Base-by-base conservation (phyloP, 2,329 filamentous ascomycete species). In the Ceratocystis harringtonii region DNA sequence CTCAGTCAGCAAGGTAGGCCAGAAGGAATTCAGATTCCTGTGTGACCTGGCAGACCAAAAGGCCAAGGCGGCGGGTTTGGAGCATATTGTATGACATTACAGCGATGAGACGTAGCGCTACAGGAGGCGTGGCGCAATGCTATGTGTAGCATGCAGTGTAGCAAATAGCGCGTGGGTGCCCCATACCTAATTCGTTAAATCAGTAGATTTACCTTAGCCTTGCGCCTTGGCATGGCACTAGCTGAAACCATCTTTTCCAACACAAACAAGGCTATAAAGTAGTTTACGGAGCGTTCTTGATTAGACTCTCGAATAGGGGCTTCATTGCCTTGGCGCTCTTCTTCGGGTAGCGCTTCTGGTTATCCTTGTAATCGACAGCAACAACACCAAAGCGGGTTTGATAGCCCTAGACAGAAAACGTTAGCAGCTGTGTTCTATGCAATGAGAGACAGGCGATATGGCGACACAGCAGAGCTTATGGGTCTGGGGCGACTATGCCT, bases 361-460 rank as follows among this genome's bases (percentile, higher is more conserved):
- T 86, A 69, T 89, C 83, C 70, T 83, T 78, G 74, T 94, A 95
- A 76, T 95, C 89, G 63, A 95, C 89, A 73, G 81, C 94, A 5
- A 86, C 89, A 66, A 91, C 89, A 30, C 90, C 90, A 71, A 95
- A 95, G 50, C 90, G 82, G 55, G 89, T 94, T 77, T 89, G 86
- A 72, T 92, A 95, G 28, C 66, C 66, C 66, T 67, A 10, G 90
- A 89, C 88, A 88, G 88, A 92, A 75, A 71, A 92, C 92, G 78
- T 92, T 92, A 75, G 95, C 90, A 81, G 95, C 83, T 69, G 95
- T 80, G 73, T 41, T 41, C 36, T 41, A 12, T 41, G 36, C 36
- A 41, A 41, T 41, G 10, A 41, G 10, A 10, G 3, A 41, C 10
- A 12, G 36, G 36, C 36, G 36, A 41, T 41, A 41, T 41, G 36